Percentiles rank a stretch among this genome's conserved stretches.
phyloP scores from a whole-genome alignment of 1,139 yeast species.

The Saccharomyces uvarum region DNA sequence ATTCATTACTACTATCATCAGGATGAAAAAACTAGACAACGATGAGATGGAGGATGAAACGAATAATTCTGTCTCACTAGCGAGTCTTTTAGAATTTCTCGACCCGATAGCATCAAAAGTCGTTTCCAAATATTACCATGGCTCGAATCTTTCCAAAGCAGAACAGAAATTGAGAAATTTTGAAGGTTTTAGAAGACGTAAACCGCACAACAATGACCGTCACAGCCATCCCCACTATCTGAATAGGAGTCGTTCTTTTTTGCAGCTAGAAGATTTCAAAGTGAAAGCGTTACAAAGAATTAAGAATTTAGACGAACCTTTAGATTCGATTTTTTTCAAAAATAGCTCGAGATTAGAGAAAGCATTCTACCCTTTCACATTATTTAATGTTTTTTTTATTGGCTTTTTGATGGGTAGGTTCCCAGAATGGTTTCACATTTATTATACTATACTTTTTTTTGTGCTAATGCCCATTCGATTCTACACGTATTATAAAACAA shows the following conservation, averaged over 20 bases:
- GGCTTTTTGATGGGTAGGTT: conserved; percentile 74
- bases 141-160: conserved; percentile 12
- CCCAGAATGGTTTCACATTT: conserved; percentile 70
- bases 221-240: neutral
- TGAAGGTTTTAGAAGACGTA: conserved; percentile 7
- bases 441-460: conserved; percentile 56
- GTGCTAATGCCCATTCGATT: conserved; percentile 77
- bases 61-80: neutral
- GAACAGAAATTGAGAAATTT: conserved; percentile 12
- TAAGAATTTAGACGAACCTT: conserved; percentile 19
- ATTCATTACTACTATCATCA: neutral
- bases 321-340: conserved; percentile 24
- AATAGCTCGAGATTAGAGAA: conserved; percentile 68
- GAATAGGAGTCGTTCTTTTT: conserved; percentile 1
- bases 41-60: conserved; percentile 1
- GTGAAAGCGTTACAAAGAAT: conserved; percentile 14
- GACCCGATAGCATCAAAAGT: conserved; percentile 7
- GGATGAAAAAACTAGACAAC: neutral
- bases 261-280: conserved; percentile 19
- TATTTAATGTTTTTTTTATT: conserved; percentile 57
- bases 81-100: conserved; percentile 4
- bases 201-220: conserved; percentile 3
- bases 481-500: conserved; percentile 70
- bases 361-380: conserved; percentile 67
- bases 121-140: neutral